A percentile compares a stretch with the other conserved stretches of the same genome.
phyloP scores from a whole-genome alignment of 768 basidiomycete genomes.

The Leccinum obscurum region DNA sequence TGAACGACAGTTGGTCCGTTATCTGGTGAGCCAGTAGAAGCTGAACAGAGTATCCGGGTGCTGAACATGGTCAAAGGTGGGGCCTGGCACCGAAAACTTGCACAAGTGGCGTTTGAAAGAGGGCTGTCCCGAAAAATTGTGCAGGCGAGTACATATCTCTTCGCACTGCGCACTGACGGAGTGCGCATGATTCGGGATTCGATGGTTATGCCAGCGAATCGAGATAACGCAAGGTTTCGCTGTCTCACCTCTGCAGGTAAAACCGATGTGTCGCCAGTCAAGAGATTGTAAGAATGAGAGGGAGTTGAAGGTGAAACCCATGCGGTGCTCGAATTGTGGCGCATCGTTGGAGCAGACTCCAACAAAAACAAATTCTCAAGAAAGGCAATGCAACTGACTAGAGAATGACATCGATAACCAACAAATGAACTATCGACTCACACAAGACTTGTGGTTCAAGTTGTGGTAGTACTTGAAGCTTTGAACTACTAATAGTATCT shows the following conservation, averaged over 20 bases:
- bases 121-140: neutral
- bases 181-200: no score
- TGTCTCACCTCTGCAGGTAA: neutral
- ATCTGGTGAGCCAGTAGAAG: neutral
- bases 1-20: neutral
- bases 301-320: neutral
- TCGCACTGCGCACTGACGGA: neutral
- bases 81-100: neutral
- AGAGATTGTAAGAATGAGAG: neutral
- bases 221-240: neutral
- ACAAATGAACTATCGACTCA: no score
- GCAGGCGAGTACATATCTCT: slow-evolving; percentile 12
- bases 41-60: neutral
- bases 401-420: no score
- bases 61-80: neutral
- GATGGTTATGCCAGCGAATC: neutral
- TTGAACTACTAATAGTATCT: no score
- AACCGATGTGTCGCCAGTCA: neutral
- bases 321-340: neutral
- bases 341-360: neutral
- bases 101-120: slow-evolving; percentile 3
- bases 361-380: slow-evolving; percentile 1
- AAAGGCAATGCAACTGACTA: neutral
- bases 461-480: no score
- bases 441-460: no score